Base-by-base conservation (phyloP, 148 eudicot genomes). In the Rhododendron simsii region DNA sequence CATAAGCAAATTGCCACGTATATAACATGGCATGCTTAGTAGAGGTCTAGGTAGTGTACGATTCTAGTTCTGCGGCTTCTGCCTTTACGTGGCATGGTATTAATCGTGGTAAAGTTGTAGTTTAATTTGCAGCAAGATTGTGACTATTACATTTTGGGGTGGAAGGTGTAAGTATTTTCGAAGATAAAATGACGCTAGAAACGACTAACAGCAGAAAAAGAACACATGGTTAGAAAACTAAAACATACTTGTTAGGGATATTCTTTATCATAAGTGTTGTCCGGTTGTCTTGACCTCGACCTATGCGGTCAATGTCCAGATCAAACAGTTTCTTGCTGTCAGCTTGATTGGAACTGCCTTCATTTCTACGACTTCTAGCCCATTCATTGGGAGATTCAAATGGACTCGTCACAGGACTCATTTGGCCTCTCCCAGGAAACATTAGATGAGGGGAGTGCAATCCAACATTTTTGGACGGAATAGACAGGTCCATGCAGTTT, bases 261-360 rank as follows among this genome's bases (percentile, higher is more conserved):
- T 96, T 96, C 92, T 96, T 96, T 78, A 96, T 92, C 98, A 96
- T 96, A 21, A 96, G 92, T 16, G 98, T 96, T 30, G 98, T 96
- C 87, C 98, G 91, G 78, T 91, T 91, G 90, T 96, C 98, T 75
- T 94, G 95, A 84, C 98, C 95, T 37, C 90, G 91, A 83, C 87
- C 30, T 84, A 96, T 96, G 63, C 95, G 91, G 55, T 93, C 98
- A 83, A 96, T 50, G 87, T 96, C 96, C 86, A 96, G 98, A 90
- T 96, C 98, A 88, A 90, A 96, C 81, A 91, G 98, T 59, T 93
- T 96, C 90, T 92, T 96, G 87, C 90, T 92, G 90, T 96, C 98
- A 74, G 89, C 83, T 87, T 88, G 95, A 82, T 82, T 85, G 44
- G 93, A 92, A 89, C 47, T 84, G 82, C 92, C 89, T 51, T 93